Base-by-base conservation (phyloP, 169 alveolate species). In the Eimeria praecox region DNA sequence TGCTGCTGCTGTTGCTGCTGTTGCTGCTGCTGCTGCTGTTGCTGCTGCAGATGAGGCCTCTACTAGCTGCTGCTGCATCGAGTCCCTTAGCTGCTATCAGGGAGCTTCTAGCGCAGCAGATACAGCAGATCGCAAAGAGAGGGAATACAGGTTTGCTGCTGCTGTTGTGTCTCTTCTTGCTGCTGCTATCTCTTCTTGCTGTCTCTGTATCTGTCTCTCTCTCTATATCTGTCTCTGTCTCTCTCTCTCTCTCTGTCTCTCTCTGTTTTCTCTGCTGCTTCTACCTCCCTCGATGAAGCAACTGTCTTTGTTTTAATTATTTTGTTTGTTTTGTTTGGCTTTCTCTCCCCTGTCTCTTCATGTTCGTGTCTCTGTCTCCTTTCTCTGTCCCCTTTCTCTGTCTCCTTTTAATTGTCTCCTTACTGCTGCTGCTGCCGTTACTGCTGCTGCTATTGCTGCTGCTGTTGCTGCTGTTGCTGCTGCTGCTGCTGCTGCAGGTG, bases 401-500 rank as follows among this genome's bases (percentile, higher is more conserved):
- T 46, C 22, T 77, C 4, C 27, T 46, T 27, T 77, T 10, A n/a
- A n/a, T n/a, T n/a, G n/a, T n/a, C n/a, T n/a, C 40, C 40, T 77
- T 30, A 38, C 88, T 30, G 52, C 30, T 73, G n/a, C 85, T 73
- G 77, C 77, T 20, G 42, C 10, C 30, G 77, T 24, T 30, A 8
- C 38, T 66, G 12, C 77, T 20, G 18, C 38, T 9, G 18, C 77
- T 66, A 20, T 20, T 33, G 46, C 80, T 69, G 80, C 49, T 33
- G 80, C 44, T 77, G 87, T 62, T 46, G 49, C 33, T 35, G 64
- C 87, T 40, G 54, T 18, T 12, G 59, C 46, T 82, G 90, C 14
- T 42, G 35, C 49, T 44, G 30, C 87, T 77, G 90, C 71, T 82
- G 90, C 66, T 46, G 71, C 90, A 82, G 90, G 90, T 44, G 69